Evolutionary conservation across 805 yeast species (phyloP).

Genomic region (Metschnikowia santaceciliae): DNA sequence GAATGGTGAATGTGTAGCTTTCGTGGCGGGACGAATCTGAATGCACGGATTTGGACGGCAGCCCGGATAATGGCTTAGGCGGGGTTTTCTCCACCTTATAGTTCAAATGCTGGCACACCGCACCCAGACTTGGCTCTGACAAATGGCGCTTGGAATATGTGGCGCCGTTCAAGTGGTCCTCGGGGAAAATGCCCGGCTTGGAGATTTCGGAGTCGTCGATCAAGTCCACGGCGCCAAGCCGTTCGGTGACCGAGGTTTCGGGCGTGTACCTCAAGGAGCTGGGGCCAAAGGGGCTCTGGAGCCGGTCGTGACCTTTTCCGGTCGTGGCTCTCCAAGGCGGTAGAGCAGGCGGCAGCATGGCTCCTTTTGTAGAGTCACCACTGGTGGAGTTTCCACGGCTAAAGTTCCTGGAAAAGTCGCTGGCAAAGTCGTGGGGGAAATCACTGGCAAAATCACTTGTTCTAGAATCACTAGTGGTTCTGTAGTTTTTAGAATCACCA

Average conservation of each 20-base stretch:
- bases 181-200: slow-evolving; percentile 1
- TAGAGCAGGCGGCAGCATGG: slow-evolving; percentile 1
- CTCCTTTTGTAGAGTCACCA: not conserved
- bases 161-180: not conserved
- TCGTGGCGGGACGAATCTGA: not conserved
- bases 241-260: not conserved
- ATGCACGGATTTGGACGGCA: not conserved
- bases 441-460: too few species aligned
- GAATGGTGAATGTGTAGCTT: slow-evolving; percentile 2
- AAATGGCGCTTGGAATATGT: not conserved
- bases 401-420: not conserved
- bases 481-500: not conserved
- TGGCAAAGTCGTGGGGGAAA: not conserved
- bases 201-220: slow-evolving; percentile 2
- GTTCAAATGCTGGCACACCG: not conserved
- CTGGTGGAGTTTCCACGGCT: not conserved
- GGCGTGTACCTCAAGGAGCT: not conserved
- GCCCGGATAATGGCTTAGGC: not conserved
- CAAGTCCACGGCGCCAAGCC: not conserved
- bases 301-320: not conserved
- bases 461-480: too few species aligned
- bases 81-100: not conserved
- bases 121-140: not conserved
- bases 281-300: slow-evolving; percentile 12
- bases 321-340: not conserved